Base-by-base conservation (phyloP, 2,329 filamentous ascomycete genomes). In the Alternaria conjuncta region DNA sequence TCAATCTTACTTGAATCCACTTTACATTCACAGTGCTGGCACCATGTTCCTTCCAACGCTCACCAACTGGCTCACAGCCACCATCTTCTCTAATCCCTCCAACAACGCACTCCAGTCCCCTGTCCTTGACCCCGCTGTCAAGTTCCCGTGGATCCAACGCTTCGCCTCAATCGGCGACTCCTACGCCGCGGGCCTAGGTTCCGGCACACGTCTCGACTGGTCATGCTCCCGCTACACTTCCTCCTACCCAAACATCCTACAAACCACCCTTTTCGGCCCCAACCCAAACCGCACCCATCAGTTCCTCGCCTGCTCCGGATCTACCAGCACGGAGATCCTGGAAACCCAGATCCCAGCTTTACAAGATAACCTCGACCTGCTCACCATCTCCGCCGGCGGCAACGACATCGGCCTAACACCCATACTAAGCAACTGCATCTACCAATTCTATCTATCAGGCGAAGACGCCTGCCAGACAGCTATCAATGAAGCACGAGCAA, bases 121-220 rank as follows among this genome's bases (percentile, higher is more conserved):
- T 20, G 6, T 30, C 6, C 2, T 28, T 3, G 25, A 30, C 1
- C 2, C 21, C 3, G 15, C 43, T 15, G 6, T 44, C 12, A 49
- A 32, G 12, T 65, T 68, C 28, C 60, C 71, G 18, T 75, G 71
- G 72, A 69, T 78, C 30, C 61, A 61, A 8, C 73, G 41, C 6
- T 72, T 74, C 47, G 74, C 73, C 9, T 75, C 75, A 1, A 71
- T 78, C 12, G 75, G 75, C 46, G 75, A 78, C 56, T 77, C 74
- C 0, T 78, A 77, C 61, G 66, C 74, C 13, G 70, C 76, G 20
- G 76, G 75, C 15, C 53, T 78, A 3, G 75, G 75, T 15, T 68
- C 71, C 13, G 75, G 75, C 18, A 32, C 57, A 13, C 68, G 72
- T 13, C 55, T 75, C 6, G 72, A 77, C 60, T 76, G 69, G 59